These are phyloP conservation scores for Pistacia vera DNA, from an alignment of 345 rosid genomes.

Conservation along the genomic window DNA sequence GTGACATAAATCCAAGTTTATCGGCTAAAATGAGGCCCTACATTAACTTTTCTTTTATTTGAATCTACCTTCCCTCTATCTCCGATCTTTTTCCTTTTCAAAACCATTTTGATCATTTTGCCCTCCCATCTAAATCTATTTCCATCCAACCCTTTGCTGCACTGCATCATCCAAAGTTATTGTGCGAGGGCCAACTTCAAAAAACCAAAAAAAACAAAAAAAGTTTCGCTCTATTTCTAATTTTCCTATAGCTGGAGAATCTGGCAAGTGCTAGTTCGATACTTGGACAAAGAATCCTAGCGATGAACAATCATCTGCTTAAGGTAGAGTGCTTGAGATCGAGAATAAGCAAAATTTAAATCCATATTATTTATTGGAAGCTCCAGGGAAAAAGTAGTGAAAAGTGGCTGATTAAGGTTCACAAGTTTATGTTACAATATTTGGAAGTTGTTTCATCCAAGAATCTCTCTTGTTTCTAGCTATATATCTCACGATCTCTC, in stretches of 20 bases:
- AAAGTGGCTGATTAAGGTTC: constrained; percentile 4
- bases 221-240: not conserved
- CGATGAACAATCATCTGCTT: not conserved
- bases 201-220: not conserved
- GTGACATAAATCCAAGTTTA: constrained; percentile 34
- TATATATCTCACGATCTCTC: not conserved
- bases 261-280: not conserved
- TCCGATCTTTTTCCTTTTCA: not conserved
- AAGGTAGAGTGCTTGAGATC: not conserved
- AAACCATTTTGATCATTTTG: not conserved
- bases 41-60: constrained; percentile 8
- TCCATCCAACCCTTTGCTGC: not conserved
- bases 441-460: constrained; percentile 15
- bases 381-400: not conserved
- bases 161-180: not conserved
- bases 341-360: not conserved
- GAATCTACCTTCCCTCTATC: not conserved
- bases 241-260: not conserved
- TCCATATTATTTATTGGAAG: not conserved
- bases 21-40: constrained; percentile 24
- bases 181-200: not conserved
- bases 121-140: not conserved
- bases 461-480: constrained; percentile 13
- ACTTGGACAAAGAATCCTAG: not conserved
- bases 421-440: constrained; percentile 7